These are phyloP conservation scores for Solanum pimpinellifolium DNA, from an alignment of 257 asterid genomes.

Conservation along the genomic window DNA sequence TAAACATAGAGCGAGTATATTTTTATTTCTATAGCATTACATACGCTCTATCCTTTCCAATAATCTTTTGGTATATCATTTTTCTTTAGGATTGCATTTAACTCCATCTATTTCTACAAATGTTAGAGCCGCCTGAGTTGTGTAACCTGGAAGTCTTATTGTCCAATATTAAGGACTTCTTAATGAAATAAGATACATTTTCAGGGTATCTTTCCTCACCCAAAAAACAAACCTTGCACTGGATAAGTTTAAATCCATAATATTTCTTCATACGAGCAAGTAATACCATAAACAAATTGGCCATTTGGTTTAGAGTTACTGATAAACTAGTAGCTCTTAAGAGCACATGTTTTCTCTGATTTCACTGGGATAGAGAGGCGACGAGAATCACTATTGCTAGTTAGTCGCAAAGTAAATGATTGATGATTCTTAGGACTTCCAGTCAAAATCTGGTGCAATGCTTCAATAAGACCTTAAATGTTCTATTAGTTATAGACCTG, in stretches of 20 bases:
- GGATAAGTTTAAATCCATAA: not conserved
- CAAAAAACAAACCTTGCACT: not conserved
- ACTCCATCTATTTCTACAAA: not conserved
- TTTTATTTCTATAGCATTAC: not conserved
- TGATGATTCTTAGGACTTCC: not conserved
- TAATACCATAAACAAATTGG: not conserved
- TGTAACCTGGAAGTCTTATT: not conserved
- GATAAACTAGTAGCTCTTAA: not conserved
- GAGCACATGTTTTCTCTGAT: not conserved
- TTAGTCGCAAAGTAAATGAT: not conserved
- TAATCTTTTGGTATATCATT: not conserved
- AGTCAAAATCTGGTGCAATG: not conserved
- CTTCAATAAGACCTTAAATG: not conserved
- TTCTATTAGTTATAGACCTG: not conserved
- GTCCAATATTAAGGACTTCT: not conserved
- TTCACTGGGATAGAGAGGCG: not conserved
- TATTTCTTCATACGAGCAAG: not conserved
- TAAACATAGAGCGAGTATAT: not conserved
- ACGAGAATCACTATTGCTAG: not conserved
- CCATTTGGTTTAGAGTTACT: not conserved
- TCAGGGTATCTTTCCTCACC: not conserved
- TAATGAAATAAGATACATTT: not conserved
- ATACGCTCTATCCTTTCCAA: not conserved
- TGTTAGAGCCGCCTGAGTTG: not conserved
- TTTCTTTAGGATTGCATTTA: not conserved